phyloP scores from a whole-genome alignment of 257 asterid genomes.

The Solanum paucissectum region DNA sequence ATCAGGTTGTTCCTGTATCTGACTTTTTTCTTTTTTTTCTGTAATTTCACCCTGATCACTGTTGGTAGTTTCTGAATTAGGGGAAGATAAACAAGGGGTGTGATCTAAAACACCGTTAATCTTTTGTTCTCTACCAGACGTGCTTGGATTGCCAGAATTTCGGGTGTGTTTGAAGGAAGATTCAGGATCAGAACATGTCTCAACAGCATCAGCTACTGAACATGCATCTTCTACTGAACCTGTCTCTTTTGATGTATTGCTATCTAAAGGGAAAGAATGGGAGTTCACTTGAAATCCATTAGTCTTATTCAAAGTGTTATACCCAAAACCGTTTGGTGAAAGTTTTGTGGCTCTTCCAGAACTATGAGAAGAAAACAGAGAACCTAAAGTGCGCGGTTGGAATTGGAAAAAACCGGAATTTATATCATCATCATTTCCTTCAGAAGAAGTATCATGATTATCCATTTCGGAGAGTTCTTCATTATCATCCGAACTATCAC shows the following conservation, averaged over 20 bases:
- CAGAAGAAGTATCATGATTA: constrained; percentile 29
- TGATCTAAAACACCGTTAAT: neutral
- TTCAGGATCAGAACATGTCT: constrained; percentile 22
- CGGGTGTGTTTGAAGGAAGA: constrained; percentile 3
- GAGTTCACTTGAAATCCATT: constrained; percentile 28
- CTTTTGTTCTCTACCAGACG: constrained; percentile 5
- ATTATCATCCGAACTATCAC: constrained; percentile 55
- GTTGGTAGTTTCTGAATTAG: constrained; percentile 7
- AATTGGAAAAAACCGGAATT: constrained; percentile 55
- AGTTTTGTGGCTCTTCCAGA: constrained; percentile 36
- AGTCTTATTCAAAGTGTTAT: constrained; percentile 12
- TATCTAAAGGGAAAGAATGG: constrained; percentile 21
- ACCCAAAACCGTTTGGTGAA: constrained; percentile 22
- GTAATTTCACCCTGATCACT: constrained; percentile 8
- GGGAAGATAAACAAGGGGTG: constrained; percentile 1
- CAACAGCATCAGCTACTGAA: constrained; percentile 27
- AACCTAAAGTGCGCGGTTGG: constrained; percentile 62
- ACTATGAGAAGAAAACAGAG: constrained; percentile 47
- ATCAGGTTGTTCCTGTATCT: constrained; percentile 3
- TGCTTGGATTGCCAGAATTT: constrained; percentile 8
- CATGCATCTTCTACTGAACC: constrained; percentile 35
- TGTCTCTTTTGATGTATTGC: constrained; percentile 22
- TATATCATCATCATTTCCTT: constrained; percentile 50
- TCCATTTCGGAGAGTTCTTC: constrained; percentile 57
- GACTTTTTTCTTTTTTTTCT: constrained; percentile 18